A percentile compares a stretch with the other conserved stretches of the same genome.
Conservation (phyloP, 2,329 filamentous ascomycete species). For the Cladosporium sphaerospermum region DNA sequence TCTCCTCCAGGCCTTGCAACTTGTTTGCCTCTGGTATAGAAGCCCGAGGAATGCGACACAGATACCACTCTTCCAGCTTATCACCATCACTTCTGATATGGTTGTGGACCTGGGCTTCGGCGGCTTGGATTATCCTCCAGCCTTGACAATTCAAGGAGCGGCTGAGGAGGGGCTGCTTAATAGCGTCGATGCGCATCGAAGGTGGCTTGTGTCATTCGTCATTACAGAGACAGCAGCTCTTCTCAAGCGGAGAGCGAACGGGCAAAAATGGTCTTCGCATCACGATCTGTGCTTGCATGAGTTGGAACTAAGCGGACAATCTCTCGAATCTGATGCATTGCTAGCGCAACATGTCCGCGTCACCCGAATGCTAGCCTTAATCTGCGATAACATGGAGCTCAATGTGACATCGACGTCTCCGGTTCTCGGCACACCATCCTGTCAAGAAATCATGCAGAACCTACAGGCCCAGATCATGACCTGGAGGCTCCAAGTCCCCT, state of each 20-base stretch:
- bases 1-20: constrained; percentile 69
- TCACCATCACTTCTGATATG: constrained; percentile 71
- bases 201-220: constrained; percentile 19
- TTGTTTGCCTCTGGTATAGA: constrained; percentile 72
- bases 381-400: constrained; percentile 18
- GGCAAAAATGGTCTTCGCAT: constrained; percentile 18
- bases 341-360: constrained; percentile 23
- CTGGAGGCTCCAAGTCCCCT: constrained; percentile 22
- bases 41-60: constrained; percentile 69
- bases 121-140: constrained; percentile 6
- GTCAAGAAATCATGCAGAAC: constrained; percentile 16
- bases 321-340: constrained; percentile 15
- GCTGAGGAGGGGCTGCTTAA: not conserved
- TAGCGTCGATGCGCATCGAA: constrained; percentile 13
- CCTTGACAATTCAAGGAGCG: not conserved
- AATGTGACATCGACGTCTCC: constrained; percentile 11
- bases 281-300: constrained; percentile 20
- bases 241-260: constrained; percentile 14
- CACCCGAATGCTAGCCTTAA: constrained; percentile 20
- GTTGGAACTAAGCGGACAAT: constrained; percentile 16
- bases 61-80: constrained; percentile 81
- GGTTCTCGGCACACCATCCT: constrained; percentile 18
- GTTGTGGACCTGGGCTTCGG: constrained; percentile 74
- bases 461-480: constrained; percentile 20
- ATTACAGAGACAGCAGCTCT: constrained; percentile 13